A percentile compares a stretch with the other conserved stretches of the same genome.
These are phyloP conservation scores for Aspergillus carlsbadensis DNA, from an alignment of 495 filamentous ascomycete genomes.

Conservation along the genomic window DNA sequence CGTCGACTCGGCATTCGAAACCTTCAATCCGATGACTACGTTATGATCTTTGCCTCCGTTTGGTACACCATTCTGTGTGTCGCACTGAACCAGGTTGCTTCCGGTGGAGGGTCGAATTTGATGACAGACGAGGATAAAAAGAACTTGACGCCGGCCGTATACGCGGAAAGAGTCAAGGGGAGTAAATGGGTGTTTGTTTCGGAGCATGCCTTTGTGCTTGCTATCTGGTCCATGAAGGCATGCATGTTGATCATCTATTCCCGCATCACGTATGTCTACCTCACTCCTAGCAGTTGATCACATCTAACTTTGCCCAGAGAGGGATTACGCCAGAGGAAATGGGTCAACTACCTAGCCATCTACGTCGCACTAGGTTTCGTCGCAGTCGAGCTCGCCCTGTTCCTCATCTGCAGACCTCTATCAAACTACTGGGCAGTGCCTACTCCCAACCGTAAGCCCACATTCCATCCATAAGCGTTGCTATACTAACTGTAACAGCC, in stretches of 20 bases:
- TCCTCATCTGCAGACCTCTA: constrained; percentile 63
- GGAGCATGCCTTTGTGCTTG: constrained; percentile 51
- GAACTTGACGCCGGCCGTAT: constrained; percentile 36
- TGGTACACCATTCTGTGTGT: constrained; percentile 56
- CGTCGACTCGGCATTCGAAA: constrained; percentile 43
- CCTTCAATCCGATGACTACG: constrained; percentile 51
- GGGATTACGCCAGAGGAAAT: constrained; percentile 37
- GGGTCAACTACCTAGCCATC: constrained; percentile 44
- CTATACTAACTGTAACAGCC: constrained; percentile 17
- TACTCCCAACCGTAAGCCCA: constrained; percentile 26
- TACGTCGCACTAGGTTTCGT: constrained; percentile 61
- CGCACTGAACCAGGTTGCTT: constrained; percentile 49
- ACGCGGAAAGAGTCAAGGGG: constrained; percentile 44
- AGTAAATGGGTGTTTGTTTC: constrained; percentile 59
- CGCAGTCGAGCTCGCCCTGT: constrained; percentile 60
- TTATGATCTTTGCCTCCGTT: constrained; percentile 49
- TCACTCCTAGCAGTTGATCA: not conserved
- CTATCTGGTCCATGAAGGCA: constrained; percentile 50
- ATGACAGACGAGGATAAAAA: constrained; percentile 41
- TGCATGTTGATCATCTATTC: constrained; percentile 58
- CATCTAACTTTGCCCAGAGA: constrained; percentile 25
- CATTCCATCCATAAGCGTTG: not conserved
- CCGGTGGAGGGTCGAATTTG: constrained; percentile 55
- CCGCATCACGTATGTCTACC: constrained; percentile 45
- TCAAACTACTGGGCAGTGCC: constrained; percentile 60